These are phyloP conservation scores for Tilletia horrida DNA, from an alignment of 1,284 basidiomycete species.

Conservation along the genomic window DNA sequence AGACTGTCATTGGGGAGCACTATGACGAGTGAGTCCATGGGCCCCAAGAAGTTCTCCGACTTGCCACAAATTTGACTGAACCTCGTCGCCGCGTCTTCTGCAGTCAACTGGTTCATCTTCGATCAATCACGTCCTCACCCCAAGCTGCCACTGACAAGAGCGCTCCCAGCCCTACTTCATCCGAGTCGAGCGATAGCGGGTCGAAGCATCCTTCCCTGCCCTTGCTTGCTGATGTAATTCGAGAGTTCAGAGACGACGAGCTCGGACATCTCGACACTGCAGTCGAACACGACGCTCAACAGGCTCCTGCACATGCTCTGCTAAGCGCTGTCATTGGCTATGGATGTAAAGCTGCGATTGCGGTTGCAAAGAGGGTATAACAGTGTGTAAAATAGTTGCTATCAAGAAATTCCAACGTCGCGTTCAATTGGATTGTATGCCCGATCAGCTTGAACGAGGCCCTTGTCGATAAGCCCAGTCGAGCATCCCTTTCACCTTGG, in stretches of 20 bases:
- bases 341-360: constrained; percentile 86
- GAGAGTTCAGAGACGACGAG: constrained; percentile 90
- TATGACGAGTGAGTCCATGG: constrained; percentile 91
- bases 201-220: constrained; percentile 68
- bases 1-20: constrained; percentile 95
- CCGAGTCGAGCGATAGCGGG: not conserved
- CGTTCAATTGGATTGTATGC: not conserved
- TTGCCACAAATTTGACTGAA: too few species aligned
- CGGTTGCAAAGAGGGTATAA: constrained; percentile 75
- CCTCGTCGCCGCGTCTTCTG: not conserved
- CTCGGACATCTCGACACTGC: constrained; percentile 89
- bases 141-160: not conserved
- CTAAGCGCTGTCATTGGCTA: constrained; percentile 77
- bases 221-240: constrained; percentile 70
- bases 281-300: constrained; percentile 81
- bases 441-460: not conserved
- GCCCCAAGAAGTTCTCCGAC: not conserved
- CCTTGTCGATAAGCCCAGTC: constrained; percentile 38
- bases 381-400: not conserved
- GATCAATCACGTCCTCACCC: constrained; percentile 22
- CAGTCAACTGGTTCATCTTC: constrained; percentile 43
- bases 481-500: constrained; percentile 36
- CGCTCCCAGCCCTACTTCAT: not conserved
- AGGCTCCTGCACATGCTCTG: constrained; percentile 85
- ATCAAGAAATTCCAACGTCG: not conserved